Evolutionary conservation across 805 yeast species (phyloP), one percentile per base, ranked within the genome.

Genomic region (Groenewaldozyma salmanticensis): DNA sequence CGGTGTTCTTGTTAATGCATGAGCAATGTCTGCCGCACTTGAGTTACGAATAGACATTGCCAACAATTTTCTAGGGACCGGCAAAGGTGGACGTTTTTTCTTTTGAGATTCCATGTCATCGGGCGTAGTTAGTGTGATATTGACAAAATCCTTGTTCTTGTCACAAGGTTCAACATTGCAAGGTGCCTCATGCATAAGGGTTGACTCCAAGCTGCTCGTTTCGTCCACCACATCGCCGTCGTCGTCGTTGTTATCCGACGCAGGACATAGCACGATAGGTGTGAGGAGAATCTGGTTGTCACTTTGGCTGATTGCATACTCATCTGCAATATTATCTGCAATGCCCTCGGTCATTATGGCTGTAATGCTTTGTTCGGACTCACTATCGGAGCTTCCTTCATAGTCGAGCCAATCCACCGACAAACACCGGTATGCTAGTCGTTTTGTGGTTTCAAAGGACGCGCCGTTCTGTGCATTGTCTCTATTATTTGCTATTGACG

Each of bases 401-500:
- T 5, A 11, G 5, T 9, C 20, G n/a, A 52, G 42, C 56, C 56
- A 52, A 9, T 42, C 45, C 1, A 54, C 56, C 4, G 37, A 35
- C 18, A 55, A 38, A 38, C 60, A 55, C 18, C 59, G 33, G 0
- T 37, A 32, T 6, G 60, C 57, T n/a, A 56, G 43, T 18, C 58
- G 40, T 7, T 39, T 43, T 2, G 60, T 55, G 6, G 52, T 50
- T 20, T 51, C 55, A 21, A 40, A 27, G 24, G 31, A 21, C 7
- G 42, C 43, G 5, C 34, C 32, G 4, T 42, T 38, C 15, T 45
- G 45, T 24, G 29, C 7, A 24, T 7, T 9, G 13, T 24, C 7
- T 9, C 13, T 24, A 24, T 24, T 7, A 17, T 35, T 24, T 4
- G 54, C 46, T 17, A 84, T 61, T 51, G 73, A 70, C 6, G 62